A percentile compares a stretch with the other conserved stretches of the same genome.
These are phyloP conservation scores for Marasmius sp. DNA, from an alignment of 1,284 basidiomycete genomes.

Conservation along the genomic window DNA sequence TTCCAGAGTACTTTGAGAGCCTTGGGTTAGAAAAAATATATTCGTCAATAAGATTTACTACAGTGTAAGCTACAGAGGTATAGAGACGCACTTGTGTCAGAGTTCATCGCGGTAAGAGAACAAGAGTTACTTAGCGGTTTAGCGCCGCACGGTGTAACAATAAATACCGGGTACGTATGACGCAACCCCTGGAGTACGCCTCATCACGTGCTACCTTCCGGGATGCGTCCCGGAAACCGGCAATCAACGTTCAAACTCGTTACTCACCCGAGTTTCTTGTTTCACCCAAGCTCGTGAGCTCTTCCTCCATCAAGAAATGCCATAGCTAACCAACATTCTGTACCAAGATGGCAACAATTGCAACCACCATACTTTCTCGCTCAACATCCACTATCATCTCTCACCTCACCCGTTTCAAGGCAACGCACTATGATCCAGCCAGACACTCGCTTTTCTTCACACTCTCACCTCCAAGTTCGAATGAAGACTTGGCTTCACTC, in stretches of 20 bases:
- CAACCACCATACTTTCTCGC: conserved; percentile 39
- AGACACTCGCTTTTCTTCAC: conserved; percentile 49
- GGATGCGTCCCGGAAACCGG: too few relatives aligned
- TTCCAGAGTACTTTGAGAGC: not conserved
- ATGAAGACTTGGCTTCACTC: conserved; percentile 42
- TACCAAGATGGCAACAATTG: not conserved
- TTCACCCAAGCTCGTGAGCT: not conserved
- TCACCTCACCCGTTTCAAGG: conserved; percentile 32
- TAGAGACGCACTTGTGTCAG: too few relatives aligned
- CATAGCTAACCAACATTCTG: not conserved
- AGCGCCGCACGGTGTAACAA: too few relatives aligned
- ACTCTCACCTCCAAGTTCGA: conserved; percentile 42
- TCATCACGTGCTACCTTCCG: too few relatives aligned
- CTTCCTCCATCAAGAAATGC: not conserved
- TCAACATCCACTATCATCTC: conserved; percentile 35
- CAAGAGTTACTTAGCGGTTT: too few relatives aligned
- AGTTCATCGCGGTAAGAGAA: too few relatives aligned
- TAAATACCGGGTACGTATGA: too few relatives aligned
- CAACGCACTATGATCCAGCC: conserved; percentile 19
- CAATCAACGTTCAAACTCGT: not conserved
- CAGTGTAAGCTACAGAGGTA: too few relatives aligned
- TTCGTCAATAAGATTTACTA: too few relatives aligned
- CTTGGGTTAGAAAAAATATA: too few relatives aligned
- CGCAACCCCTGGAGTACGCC: too few relatives aligned
- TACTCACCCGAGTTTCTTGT: too few relatives aligned